Evolutionary conservation across 2,329 filamentous ascomycete genomes (phyloP).

Genomic region (Curvularia sp.): DNA sequence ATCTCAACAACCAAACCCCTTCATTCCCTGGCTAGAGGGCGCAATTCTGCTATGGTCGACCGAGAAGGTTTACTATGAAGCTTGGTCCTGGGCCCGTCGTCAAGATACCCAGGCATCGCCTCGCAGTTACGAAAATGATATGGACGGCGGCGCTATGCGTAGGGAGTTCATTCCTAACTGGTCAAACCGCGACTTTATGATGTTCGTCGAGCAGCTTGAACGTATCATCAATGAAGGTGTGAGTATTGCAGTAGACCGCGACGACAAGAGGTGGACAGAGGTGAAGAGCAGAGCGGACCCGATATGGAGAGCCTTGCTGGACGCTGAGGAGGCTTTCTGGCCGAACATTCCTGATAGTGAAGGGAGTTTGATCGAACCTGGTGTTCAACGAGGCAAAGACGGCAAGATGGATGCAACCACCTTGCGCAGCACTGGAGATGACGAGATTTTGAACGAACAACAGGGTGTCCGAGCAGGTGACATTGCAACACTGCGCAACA

Average conservation of each 20-base stretch:
- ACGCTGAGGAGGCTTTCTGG: constrained; percentile 48
- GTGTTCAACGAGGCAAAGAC: constrained; percentile 7
- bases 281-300: constrained; percentile 33
- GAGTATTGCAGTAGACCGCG: constrained; percentile 23
- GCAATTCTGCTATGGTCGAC: constrained; percentile 44
- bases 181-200: constrained; percentile 67
- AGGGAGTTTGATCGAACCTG: constrained; percentile 15
- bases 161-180: constrained; percentile 73
- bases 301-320: constrained; percentile 39
- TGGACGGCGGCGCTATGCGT: constrained; percentile 70
- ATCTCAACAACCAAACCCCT: constrained; percentile 15
- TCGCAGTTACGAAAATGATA: constrained; percentile 54
- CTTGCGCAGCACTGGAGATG: constrained; percentile 8
- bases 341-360: constrained; percentile 25
- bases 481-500: constrained; percentile 4
- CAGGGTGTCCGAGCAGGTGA: constrained; percentile 11
- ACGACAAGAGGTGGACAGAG: constrained; percentile 31
- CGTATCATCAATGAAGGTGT: constrained; percentile 61
- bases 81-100: constrained; percentile 44
- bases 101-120: constrained; percentile 29
- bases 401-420: constrained; percentile 18
- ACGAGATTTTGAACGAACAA: constrained; percentile 7
- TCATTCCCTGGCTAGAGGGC: constrained; percentile 47
- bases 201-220: constrained; percentile 65
- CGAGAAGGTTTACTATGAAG: constrained; percentile 47